Percentiles rank a stretch among this genome's conserved stretches.
These are phyloP conservation scores for Saxophila tyrrhenica DNA, from an alignment of 495 filamentous ascomycete genomes.

Conservation along the genomic window DNA sequence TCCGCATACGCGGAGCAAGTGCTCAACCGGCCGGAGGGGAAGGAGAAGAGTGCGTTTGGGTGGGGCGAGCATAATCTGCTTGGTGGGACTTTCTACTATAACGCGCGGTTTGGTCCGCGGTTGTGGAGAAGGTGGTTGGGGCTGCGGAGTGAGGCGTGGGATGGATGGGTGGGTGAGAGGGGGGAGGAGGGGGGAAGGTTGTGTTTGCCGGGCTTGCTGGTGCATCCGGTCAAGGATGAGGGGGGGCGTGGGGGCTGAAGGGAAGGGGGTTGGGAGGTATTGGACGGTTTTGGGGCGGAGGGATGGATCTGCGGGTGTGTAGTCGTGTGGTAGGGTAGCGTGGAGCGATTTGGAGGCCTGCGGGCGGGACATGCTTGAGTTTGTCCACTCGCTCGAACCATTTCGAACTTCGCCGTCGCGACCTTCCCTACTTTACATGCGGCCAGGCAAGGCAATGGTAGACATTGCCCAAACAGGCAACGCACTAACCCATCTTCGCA, in stretches of 20 bases:
- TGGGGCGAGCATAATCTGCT: conserved; percentile 42
- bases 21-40: conserved; percentile 36
- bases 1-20: conserved; percentile 26
- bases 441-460: background rate
- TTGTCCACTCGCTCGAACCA: too few species aligned
- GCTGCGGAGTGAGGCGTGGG: conserved; percentile 31
- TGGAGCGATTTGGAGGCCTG: too few species aligned
- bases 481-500: background rate
- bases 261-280: too few species aligned
- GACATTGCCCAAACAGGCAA: background rate
- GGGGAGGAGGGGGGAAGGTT: conserved; percentile 28
- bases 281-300: too few species aligned
- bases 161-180: conserved; percentile 32
- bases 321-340: too few species aligned
- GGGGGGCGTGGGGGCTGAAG: conserved; percentile 19
- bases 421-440: too few species aligned
- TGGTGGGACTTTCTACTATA: conserved; percentile 40
- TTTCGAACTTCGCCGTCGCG: too few species aligned
- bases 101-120: conserved; percentile 33
- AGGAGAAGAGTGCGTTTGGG: conserved; percentile 32
- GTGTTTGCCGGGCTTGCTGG: conserved; percentile 28
- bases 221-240: conserved; percentile 32
- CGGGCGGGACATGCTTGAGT: too few species aligned
- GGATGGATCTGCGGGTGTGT: too few species aligned
- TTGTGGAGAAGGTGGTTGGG: conserved; percentile 41